Percentiles rank a stretch among this genome's conserved stretches.
phyloP scores from a whole-genome alignment of 768 basidiomycete species.

The Mycena albidolilacea region DNA sequence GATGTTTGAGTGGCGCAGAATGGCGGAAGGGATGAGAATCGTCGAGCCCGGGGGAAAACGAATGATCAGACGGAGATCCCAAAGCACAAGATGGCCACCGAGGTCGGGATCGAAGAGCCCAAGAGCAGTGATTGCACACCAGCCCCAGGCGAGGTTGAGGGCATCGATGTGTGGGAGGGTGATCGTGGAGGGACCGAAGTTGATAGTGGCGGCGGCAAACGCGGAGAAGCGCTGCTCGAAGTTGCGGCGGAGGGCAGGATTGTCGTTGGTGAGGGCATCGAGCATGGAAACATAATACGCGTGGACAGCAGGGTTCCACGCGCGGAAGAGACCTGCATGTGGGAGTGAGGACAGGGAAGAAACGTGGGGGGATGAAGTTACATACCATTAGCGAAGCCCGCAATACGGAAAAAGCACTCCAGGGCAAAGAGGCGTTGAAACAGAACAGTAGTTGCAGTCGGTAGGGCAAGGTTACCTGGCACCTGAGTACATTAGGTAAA shows the following conservation, averaged over 20 bases:
- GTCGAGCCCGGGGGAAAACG: slow-evolving; percentile 10
- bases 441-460: not conserved
- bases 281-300: not conserved
- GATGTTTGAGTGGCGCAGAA: slow-evolving; percentile 39
- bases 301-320: too few relatives aligned
- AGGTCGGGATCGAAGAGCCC: too few relatives aligned
- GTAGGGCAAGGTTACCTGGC: not conserved
- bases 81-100: too few relatives aligned
- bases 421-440: not conserved
- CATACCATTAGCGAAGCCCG: slow-evolving; percentile 2
- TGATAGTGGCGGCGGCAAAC: too few relatives aligned
- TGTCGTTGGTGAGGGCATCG: not conserved
- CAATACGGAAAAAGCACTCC: not conserved
- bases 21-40: slow-evolving; percentile 44
- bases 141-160: too few relatives aligned
- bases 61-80: too few relatives aligned
- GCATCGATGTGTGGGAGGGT: too few relatives aligned
- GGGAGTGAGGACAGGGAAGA: not conserved
- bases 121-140: too few relatives aligned
- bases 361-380: not conserved
- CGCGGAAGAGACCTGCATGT: not conserved
- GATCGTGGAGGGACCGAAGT: too few relatives aligned
- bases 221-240: not conserved
- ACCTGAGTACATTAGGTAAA: not conserved
- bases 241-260: not conserved